These are phyloP conservation scores for Fusarium aywerte DNA, from an alignment of 2,329 filamentous ascomycete species.

Conservation along the genomic window DNA sequence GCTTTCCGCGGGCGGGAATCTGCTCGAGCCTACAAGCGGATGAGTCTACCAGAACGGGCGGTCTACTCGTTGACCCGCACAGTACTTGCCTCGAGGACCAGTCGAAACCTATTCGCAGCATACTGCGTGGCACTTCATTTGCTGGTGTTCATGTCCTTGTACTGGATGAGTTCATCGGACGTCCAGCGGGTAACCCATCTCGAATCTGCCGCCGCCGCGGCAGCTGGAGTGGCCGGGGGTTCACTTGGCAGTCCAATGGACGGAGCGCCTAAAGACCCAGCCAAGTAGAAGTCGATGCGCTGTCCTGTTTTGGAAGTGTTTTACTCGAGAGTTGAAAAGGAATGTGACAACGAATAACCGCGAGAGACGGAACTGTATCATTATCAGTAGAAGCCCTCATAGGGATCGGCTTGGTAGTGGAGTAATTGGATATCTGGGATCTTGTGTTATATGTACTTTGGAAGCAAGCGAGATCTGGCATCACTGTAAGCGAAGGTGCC, in stretches of 20 bases:
- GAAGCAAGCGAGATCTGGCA: constrained; percentile 18
- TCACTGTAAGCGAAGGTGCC: constrained; percentile 17
- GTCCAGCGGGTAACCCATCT: constrained; percentile 71
- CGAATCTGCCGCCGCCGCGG: constrained; percentile 59
- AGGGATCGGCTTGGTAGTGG: constrained; percentile 7
- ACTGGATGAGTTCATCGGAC: constrained; percentile 79
- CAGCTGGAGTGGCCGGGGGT: constrained; percentile 57
- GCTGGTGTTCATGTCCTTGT: constrained; percentile 86
- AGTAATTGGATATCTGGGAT: constrained; percentile 23
- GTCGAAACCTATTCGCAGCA: constrained; percentile 90
- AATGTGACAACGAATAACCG: constrained; percentile 15
- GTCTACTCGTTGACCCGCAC: constrained; percentile 92
- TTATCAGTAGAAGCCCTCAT: constrained; percentile 19
- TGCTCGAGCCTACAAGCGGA: constrained; percentile 87
- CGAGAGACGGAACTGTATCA: constrained; percentile 29
- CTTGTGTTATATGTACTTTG: constrained; percentile 13
- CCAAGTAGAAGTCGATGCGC: constrained; percentile 37
- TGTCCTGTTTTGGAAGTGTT: constrained; percentile 23
- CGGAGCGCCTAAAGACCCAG: constrained; percentile 42
- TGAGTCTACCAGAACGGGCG: constrained; percentile 89
- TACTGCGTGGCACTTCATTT: constrained; percentile 92
- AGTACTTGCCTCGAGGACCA: constrained; percentile 88
- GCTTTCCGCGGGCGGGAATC: constrained; percentile 95
- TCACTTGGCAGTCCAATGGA: constrained; percentile 45
- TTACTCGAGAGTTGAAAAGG: constrained; percentile 22